Evolutionary conservation across 441 rosid genomes (phyloP).

Genomic region (Manihot esculenta): DNA sequence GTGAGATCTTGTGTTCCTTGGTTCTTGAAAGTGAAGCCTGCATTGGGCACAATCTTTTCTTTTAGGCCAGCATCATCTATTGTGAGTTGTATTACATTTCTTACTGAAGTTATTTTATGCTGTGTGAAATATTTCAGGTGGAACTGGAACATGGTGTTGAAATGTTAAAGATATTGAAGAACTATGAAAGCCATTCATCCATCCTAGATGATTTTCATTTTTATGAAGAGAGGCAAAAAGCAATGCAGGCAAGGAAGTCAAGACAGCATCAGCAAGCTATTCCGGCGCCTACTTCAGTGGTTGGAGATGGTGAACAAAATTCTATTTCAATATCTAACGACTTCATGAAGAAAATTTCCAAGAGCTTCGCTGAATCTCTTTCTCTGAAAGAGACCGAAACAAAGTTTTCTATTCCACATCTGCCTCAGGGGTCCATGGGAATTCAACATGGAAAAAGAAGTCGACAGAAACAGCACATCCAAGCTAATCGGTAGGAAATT

Average conservation of each 20-base stretch:
- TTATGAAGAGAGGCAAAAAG: constrained; percentile 78
- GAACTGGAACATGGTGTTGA: constrained; percentile 68
- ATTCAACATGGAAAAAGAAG: constrained; percentile 20
- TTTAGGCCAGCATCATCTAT: constrained; percentile 3
- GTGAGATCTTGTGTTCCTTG: neutral
- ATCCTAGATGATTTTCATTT: constrained; percentile 76
- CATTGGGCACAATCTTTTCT: neutral
- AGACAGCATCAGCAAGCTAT: constrained; percentile 40
- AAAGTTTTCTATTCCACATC: constrained; percentile 7
- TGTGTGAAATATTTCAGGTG: constrained; percentile 44
- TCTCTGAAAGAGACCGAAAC: constrained; percentile 34
- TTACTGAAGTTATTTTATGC: neutral
- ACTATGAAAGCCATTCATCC: constrained; percentile 53
- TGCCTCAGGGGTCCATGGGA: constrained; percentile 10
- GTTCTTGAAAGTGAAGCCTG: neutral
- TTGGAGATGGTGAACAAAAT: constrained; percentile 22
- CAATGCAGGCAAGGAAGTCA: constrained; percentile 67
- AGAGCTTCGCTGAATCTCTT: constrained; percentile 65
- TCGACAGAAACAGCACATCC: constrained; percentile 8
- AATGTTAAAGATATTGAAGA: constrained; percentile 70
- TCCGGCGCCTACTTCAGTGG: constrained; percentile 19
- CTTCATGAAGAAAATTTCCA: constrained; percentile 45
- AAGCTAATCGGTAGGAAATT: constrained; percentile 12
- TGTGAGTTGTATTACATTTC: constrained; percentile 1
- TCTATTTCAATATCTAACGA: constrained; percentile 36